These are phyloP conservation scores for Lactifluus subvellereus DNA, from an alignment of 768 basidiomycete genomes.

Conservation along the genomic window DNA sequence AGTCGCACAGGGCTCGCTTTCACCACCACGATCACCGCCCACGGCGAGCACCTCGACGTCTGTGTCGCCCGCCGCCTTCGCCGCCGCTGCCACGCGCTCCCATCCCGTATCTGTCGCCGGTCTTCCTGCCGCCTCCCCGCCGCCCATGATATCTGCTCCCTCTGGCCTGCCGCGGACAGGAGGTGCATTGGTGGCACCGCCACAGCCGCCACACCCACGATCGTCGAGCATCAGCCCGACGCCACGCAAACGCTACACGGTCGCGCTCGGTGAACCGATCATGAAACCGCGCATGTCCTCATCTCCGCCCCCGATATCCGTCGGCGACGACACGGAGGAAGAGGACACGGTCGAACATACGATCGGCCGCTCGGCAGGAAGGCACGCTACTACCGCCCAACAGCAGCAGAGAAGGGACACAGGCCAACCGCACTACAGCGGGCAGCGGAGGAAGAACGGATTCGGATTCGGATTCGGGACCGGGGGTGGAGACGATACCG, in stretches of 20 bases:
- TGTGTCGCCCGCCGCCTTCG: neutral
- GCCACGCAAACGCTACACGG: slow-evolving; percentile 74
- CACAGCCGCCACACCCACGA: slow-evolving; percentile 45
- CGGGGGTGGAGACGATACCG: slow-evolving; percentile 10
- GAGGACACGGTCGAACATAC: slow-evolving; percentile 40
- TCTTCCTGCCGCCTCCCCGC: slow-evolving; percentile 31
- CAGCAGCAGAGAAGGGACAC: neutral
- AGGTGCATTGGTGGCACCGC: slow-evolving; percentile 3
- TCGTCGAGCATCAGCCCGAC: slow-evolving; percentile 61
- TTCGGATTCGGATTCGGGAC: slow-evolving; percentile 19
- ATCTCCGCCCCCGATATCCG: slow-evolving; percentile 24
- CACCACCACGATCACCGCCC: slow-evolving; percentile 50
- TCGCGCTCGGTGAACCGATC: slow-evolving; percentile 74
- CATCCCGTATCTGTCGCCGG: slow-evolving; percentile 48
- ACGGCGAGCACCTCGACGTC: slow-evolving; percentile 29
- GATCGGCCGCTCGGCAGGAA: slow-evolving; percentile 57
- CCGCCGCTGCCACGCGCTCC: slow-evolving; percentile 17
- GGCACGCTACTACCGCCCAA: slow-evolving; percentile 15
- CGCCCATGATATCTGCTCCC: slow-evolving; percentile 15
- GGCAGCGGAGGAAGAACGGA: slow-evolving; percentile 22
- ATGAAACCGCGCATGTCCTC: slow-evolving; percentile 31
- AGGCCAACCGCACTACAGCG: slow-evolving; percentile 32
- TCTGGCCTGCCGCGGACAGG: slow-evolving; percentile 15
- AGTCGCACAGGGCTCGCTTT: slow-evolving; percentile 37
- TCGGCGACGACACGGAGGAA: slow-evolving; percentile 22